These are phyloP conservation scores for Colletotrichum agaves DNA, from an alignment of 2,329 filamentous ascomycete genomes.

Conservation along the genomic window DNA sequence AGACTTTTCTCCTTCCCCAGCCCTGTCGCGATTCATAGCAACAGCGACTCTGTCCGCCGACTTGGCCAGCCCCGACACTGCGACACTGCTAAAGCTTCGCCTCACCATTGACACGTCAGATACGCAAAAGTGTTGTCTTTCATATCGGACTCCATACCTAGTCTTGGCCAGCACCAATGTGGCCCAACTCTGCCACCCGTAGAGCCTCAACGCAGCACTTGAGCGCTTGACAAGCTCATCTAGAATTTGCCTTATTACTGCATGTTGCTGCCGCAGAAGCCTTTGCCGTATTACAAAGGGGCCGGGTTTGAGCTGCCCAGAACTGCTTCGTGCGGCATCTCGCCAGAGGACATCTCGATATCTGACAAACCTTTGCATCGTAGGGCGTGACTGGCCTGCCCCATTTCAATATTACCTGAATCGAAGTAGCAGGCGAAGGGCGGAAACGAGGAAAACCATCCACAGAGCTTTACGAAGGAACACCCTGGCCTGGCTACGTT, in stretches of 20 bases:
- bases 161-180: constrained; percentile 20
- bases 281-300: background rate
- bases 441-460: constrained; percentile 27
- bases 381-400: background rate
- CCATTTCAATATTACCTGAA: constrained; percentile 22
- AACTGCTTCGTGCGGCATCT: background rate
- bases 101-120: constrained; percentile 20
- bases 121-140: background rate
- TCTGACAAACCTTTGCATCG: constrained; percentile 1
- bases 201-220: constrained; percentile 22
- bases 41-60: constrained; percentile 27
- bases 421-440: background rate
- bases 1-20: background rate
- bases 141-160: constrained; percentile 14
- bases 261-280: background rate
- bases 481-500: background rate
- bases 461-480: background rate
- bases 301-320: constrained; percentile 1
- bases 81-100: constrained; percentile 35
- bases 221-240: constrained; percentile 8
- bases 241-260: constrained; percentile 5
- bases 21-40: constrained; percentile 18
- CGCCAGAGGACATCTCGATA: background rate
- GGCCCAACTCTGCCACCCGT: constrained; percentile 5
- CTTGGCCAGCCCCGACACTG: constrained; percentile 29